phyloP scores from a whole-genome alignment of 2,329 filamentous ascomycete genomes.

The Davidsoniella australis region DNA sequence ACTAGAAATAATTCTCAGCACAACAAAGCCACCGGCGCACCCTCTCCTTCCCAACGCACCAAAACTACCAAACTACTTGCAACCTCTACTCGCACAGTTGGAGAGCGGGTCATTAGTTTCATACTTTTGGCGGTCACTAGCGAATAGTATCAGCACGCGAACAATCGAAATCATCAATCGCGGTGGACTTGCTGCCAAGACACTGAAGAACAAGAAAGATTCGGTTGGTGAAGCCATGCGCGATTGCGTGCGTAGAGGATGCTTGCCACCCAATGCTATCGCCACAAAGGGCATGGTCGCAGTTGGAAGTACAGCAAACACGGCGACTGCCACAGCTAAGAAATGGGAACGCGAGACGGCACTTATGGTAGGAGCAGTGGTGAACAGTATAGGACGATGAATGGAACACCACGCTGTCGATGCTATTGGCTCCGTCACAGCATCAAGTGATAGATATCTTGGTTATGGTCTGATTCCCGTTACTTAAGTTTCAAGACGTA shows the following conservation, averaged over 20 bases:
- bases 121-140: conserved; percentile 87
- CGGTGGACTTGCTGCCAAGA: conserved; percentile 70
- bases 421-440: no score
- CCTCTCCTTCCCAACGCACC: conserved; percentile 35
- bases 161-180: conserved; percentile 73
- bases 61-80: neutral
- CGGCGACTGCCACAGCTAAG: conserved; percentile 27
- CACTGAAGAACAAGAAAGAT: conserved; percentile 58
- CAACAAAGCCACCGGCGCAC: conserved; percentile 50
- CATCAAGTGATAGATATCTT: neutral
- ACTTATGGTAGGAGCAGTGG: conserved; percentile 80
- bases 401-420: neutral
- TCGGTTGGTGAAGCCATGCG: conserved; percentile 60
- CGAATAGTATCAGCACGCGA: conserved; percentile 54
- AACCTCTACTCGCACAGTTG: conserved; percentile 48
- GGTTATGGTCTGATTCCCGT: neutral
- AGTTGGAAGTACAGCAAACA: conserved; percentile 6
- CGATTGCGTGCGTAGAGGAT: conserved; percentile 68
- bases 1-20: conserved; percentile 59
- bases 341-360: conserved; percentile 81
- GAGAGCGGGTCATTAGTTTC: conserved; percentile 77
- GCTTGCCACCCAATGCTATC: conserved; percentile 44
- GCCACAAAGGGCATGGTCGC: conserved; percentile 9
- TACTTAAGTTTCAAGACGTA: neutral
- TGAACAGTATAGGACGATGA: conserved; percentile 32